A percentile compares a stretch with the other conserved stretches of the same genome.
Evolutionary conservation across 2,329 filamentous ascomycete species (phyloP).

Genomic region (Fusarium sulawesiense): DNA sequence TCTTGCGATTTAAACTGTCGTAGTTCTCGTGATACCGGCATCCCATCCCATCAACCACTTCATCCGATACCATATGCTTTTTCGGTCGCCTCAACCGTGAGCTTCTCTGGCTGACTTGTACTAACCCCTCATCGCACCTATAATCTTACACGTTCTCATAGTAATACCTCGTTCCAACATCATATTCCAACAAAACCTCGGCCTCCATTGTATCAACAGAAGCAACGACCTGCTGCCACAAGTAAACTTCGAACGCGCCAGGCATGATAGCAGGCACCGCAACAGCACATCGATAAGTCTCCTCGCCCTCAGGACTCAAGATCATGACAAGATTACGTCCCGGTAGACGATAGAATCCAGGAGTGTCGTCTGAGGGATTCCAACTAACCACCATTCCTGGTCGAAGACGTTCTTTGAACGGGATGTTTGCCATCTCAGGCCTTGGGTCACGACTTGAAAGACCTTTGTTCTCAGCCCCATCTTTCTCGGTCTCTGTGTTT

Average conservation of each 20-base stretch:
- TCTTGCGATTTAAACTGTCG: background rate
- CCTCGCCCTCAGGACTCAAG: conserved; percentile 45
- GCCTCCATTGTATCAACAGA: conserved; percentile 51
- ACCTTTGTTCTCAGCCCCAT: conserved; percentile 1
- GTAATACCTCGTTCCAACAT: conserved; percentile 57
- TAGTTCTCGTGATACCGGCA: background rate
- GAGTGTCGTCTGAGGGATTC: conserved; percentile 34
- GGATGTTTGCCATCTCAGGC: conserved; percentile 35
- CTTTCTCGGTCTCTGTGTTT: background rate
- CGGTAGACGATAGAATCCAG: conserved; percentile 24
- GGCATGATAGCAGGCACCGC: conserved; percentile 51
- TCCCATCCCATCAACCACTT: too few relatives aligned
- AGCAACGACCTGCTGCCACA: conserved; percentile 55
- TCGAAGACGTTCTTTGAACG: conserved; percentile 55
- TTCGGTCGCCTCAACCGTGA: background rate
- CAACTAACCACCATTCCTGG: conserved; percentile 57
- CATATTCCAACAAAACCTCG: conserved; percentile 59
- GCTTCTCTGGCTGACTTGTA: background rate
- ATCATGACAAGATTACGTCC: conserved; percentile 50
- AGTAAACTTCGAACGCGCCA: conserved; percentile 53
- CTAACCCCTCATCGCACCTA: too few relatives aligned
- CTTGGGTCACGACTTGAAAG: conserved; percentile 49
- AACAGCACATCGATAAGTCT: conserved; percentile 53
- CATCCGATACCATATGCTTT: background rate
- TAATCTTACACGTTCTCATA: conserved; percentile 46